Evolutionary conservation across 257 asterid genomes (phyloP).

Genomic region (Capsicum pubescens): DNA sequence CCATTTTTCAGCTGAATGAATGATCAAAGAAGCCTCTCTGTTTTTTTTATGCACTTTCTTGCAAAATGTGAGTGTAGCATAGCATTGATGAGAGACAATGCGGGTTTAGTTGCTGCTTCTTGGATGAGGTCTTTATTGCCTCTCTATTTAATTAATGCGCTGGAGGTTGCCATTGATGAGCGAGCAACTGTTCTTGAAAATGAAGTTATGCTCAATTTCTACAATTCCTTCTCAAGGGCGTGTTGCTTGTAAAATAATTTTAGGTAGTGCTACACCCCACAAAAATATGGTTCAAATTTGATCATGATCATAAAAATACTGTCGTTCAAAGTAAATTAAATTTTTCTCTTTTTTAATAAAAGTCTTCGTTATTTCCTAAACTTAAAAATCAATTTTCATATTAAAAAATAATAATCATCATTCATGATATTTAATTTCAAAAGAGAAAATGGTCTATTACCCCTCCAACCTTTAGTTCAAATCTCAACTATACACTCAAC

Average conservation of each 20-base stretch:
- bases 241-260: background rate
- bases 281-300: too few relatives aligned
- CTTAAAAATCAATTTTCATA: too few relatives aligned
- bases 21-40: background rate
- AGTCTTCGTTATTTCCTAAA: too few relatives aligned
- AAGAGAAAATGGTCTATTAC: too few relatives aligned
- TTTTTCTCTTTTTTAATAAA: too few relatives aligned
- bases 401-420: too few relatives aligned
- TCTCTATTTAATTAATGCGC: background rate
- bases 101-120: constrained; percentile 29
- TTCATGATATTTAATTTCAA: too few relatives aligned
- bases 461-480: too few relatives aligned
- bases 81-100: constrained; percentile 56
- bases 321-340: too few relatives aligned
- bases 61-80: constrained; percentile 45
- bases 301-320: too few relatives aligned
- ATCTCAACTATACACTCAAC: too few relatives aligned
- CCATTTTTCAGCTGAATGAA: constrained; percentile 45
- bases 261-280: too few relatives aligned
- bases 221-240: background rate
- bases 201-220: background rate
- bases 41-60: constrained; percentile 35
- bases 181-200: constrained; percentile 15
- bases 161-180: background rate
- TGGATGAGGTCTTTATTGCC: background rate